Base-by-base conservation (phyloP, 2,329 filamentous ascomycete genomes). In the Lecanicillium sp. region DNA sequence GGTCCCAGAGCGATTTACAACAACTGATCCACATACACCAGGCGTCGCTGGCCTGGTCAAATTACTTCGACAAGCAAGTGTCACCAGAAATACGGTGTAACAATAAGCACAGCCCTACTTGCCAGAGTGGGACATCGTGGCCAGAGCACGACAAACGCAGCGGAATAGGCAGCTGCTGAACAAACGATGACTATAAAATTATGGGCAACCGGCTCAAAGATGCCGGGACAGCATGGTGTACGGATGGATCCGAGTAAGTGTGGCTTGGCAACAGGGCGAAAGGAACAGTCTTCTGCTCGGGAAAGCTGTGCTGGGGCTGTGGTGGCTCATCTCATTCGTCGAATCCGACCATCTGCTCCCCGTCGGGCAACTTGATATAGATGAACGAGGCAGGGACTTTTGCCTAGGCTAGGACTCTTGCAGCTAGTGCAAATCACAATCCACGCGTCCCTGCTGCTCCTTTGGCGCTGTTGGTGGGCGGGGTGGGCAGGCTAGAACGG, bases 31-130 rank as follows among this genome's bases (percentile, higher is more conserved):
- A 15, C 36, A 39, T 36, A 33, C 14, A 15, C 26, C 12, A 12
- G n/a, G 19, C 26, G 38, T 40, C 10, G 26, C 24, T 19, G 38
- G n/a, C n/a, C 30, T 15, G 30, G 26, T 12, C 44, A 47, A 40
- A 47, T 47, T 40, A 40, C n/a, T 46, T 40, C 14, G 19, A 19
- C 20, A 40, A 14, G 15, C 20, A 11, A 23, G 44, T 41, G 29
- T 40, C 29, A 41, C 44, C 26, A 35, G 38, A 41, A 35, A 35
- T 29, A 40, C 26, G 17, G 23, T 8, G 36, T 35, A 17, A 47
- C 17, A 47, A 30, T n/a, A n/a, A n/a, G 44, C 44, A 47, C 44
- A 47, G 44, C 44, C 44, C 44, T 47, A 47, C 27, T 35, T 29
- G 27, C 41, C 20, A 35, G 44, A 37, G 36, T 47, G 44, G 36